Percentiles rank a stretch among this genome's conserved stretches.
Conservation (phyloP, 2,329 filamentous ascomycete species). For the Fusarium camptoceras region DNA sequence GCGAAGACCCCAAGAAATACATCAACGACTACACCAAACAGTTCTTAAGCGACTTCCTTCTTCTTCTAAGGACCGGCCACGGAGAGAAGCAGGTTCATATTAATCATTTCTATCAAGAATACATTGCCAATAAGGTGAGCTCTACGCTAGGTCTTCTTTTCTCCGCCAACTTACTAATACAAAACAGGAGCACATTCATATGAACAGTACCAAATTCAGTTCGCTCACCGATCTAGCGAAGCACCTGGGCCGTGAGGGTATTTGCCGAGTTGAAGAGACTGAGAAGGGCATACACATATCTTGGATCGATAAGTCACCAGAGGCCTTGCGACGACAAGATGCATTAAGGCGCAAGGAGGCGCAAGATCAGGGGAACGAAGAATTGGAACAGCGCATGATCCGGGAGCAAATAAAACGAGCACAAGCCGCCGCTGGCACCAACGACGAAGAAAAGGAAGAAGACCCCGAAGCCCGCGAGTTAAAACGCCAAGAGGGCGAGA, state of each 20-base stretch:
- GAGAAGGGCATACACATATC: conserved; percentile 86
- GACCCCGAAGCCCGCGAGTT: conserved; percentile 60
- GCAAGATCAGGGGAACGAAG: conserved; percentile 90
- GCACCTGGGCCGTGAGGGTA: conserved; percentile 83
- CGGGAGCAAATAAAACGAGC: conserved; percentile 86
- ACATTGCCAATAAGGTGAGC: conserved; percentile 78
- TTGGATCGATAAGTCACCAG: conserved; percentile 93
- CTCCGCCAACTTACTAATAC: neutral
- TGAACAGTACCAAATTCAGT: conserved; percentile 57
- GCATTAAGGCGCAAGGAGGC: conserved; percentile 85
- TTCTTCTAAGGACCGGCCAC: conserved; percentile 82
- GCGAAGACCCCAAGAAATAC: conserved; percentile 85
- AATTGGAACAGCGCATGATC: conserved; percentile 85
- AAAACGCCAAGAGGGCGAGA: conserved; percentile 77
- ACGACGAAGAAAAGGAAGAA: conserved; percentile 55
- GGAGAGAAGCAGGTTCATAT: conserved; percentile 90
- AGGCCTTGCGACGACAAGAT: conserved; percentile 83
- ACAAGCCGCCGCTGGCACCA: conserved; percentile 61
- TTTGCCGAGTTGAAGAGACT: conserved; percentile 90
- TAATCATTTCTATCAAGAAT: conserved; percentile 95
- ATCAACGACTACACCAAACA: conserved; percentile 86
- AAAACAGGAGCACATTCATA: conserved; percentile 78
- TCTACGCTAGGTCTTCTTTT: rapidly evolving
- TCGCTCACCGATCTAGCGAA: conserved; percentile 88
- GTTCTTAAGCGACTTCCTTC: conserved; percentile 83